These are phyloP conservation scores for Phytophthora capsici DNA, from an alignment of 352 stramenopile species.

Conservation along the genomic window DNA sequence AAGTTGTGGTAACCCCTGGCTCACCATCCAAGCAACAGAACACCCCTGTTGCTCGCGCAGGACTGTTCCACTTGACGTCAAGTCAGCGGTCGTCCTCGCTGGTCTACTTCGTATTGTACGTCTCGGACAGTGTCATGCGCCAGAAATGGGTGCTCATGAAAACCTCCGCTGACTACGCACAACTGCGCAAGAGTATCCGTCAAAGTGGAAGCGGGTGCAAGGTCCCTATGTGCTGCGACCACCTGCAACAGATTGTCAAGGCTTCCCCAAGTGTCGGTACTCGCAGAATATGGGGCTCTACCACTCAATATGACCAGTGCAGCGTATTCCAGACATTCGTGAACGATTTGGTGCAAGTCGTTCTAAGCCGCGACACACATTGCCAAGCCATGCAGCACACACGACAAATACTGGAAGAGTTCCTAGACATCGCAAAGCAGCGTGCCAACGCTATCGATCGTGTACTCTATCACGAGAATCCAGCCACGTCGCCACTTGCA, in stretches of 20 bases:
- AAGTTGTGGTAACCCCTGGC: conserved; percentile 74
- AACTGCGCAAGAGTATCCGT: conserved; percentile 51
- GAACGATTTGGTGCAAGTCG: conserved; percentile 59
- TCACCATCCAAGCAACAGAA: conserved; percentile 58
- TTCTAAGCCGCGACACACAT: conserved; percentile 42
- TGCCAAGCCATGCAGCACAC: conserved; percentile 49
- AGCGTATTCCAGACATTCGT: conserved; percentile 65
- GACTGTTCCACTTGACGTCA: conserved; percentile 27
- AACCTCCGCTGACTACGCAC: conserved; percentile 48
- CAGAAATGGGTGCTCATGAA: conserved; percentile 81
- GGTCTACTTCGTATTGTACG: conserved; percentile 69
- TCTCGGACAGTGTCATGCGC: conserved; percentile 68
- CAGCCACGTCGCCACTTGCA: conserved; percentile 9
- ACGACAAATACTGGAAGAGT: conserved; percentile 52
- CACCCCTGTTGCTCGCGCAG: conserved; percentile 17
- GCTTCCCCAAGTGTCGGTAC: conserved; percentile 15
- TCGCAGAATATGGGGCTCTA: conserved; percentile 22
- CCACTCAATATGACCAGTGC: conserved; percentile 55
- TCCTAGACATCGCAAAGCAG: conserved; percentile 54
- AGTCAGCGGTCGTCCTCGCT: conserved; percentile 24
- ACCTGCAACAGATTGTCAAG: conserved; percentile 61
- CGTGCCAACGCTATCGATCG: conserved; percentile 38
- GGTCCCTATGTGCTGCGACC: conserved; percentile 56
- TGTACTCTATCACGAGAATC: conserved; percentile 29
- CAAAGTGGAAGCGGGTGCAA: conserved; percentile 45